Evolutionary conservation across 306 rosid genomes (phyloP), one percentile per base, ranked within the genome.

Genomic region (Gillenia trifoliata): DNA sequence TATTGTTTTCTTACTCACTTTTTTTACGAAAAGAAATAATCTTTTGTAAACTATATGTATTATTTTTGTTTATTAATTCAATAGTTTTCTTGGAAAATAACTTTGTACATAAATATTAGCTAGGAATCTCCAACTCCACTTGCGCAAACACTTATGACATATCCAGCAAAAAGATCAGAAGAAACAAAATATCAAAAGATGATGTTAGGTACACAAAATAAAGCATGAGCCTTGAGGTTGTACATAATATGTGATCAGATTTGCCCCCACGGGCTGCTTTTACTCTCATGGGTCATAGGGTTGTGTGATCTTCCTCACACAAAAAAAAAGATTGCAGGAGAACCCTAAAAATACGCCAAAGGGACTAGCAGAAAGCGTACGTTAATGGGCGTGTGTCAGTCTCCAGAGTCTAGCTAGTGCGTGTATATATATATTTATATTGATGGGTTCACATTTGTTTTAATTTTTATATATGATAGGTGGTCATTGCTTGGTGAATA

Each of bases 321-420:
- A 34, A 13, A 23, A n/a, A 1, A 34, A 34, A 1, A 65, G 17
- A 25, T 8, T 11, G 49, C 66, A 62, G 55, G 34, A 60, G 76
- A 60, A 60, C 76, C 68, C 76, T 60, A 60, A 20, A 72, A 41
- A 41, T 72, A 28, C 76, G 68, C 68, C 57, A 28, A 28, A 29
- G 30, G 13, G 30, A 11, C 30, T 30, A 17, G 43, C 76, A 40
- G 59, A 60, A 72, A 72, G 10, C 30, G 57, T 60, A 40, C 76
- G 22, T 41, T 13, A 41, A 72, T 60, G 30, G 22, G 52, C 11
- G 7, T 64, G 68, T 0, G 19, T 54, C 60, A n/a, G 1, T 45
- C 52, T 45, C 52, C 52, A 15, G 8, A 4, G 13, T 15, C 2
- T 30, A 29, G 26, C 40, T n/a, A 64, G 40, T 10, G 16, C 16